Evolutionary conservation across 169 alveolate species (phyloP), one percentile per base, ranked within the genome.

Genomic region (Plasmodium gaboni): DNA sequence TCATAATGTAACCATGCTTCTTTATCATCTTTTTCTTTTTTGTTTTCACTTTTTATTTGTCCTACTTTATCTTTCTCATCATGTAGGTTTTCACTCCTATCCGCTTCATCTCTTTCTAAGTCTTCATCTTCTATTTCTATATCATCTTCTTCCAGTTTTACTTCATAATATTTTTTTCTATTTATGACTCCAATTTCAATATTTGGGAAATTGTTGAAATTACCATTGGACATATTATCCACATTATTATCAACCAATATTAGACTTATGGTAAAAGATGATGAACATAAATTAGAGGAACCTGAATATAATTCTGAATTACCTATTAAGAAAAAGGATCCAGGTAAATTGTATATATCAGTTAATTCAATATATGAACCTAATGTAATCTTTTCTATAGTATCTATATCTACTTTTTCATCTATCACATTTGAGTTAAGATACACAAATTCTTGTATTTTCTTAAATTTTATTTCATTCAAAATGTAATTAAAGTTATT

Each of bases 351-450:
- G 17, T 61, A 8, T 46, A 69, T 46, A 55, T 83, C 65, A 51
- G 46, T 44, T 69, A 83, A 50, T 55, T 83, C 85, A 28, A 83
- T 83, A 46, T 83, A 65, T 32, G 91, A 69, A 24, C 91, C 91
- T 26, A 68, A 83, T 17, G 42, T 83, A 32, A 69, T 50, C 19
- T 53, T 83, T 53, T 28, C 73, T 15, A 57, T 60, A 0, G 44
- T 38, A 1, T 70, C 65, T 19, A 83, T n/a, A 22, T 70, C 73
- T 2, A 78, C 19, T 38, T 38, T 38, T 38, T 38, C 46, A 44
- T 78, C 50, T 28, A 13, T 69, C 3, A 12, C 48, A 15, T 64
- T 46, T 13, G 64, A 78, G 48, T 78, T 64, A 28, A 83, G 28
- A 48, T 57, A 28, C 17, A 68, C 8, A 69, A 83, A 83, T 55